Evolutionary conservation across 2,329 filamentous ascomycete genomes (phyloP).

Genomic region (Paecilomyces sp.): DNA sequence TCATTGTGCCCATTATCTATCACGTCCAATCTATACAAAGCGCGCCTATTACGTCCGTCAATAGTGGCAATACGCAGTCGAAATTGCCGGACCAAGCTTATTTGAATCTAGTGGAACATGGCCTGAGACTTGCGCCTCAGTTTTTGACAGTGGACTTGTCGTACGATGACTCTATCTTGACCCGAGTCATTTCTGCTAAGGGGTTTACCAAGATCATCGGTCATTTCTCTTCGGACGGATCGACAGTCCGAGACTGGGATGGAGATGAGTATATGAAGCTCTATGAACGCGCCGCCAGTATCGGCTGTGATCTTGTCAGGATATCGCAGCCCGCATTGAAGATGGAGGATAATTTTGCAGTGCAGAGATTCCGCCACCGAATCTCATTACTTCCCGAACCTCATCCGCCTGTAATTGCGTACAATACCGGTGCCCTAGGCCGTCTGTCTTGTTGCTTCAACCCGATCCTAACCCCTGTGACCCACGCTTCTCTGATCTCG

Average conservation of each 20-base stretch:
- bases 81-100: slow-evolving; percentile 36
- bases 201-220: slow-evolving; percentile 58
- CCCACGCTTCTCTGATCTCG: slow-evolving; percentile 41
- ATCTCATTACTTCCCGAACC: slow-evolving; percentile 38
- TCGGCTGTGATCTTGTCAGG: slow-evolving; percentile 57
- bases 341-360: slow-evolving; percentile 57
- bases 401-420: slow-evolving; percentile 52
- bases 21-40: slow-evolving; percentile 36
- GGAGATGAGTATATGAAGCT: slow-evolving; percentile 48
- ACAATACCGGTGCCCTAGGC: slow-evolving; percentile 58
- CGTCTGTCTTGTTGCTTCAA: slow-evolving; percentile 62
- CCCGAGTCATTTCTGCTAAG: slow-evolving; percentile 44
- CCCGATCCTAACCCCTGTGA: slow-evolving; percentile 55
- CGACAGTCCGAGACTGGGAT: slow-evolving; percentile 46
- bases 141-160: slow-evolving; percentile 57
- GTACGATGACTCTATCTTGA: slow-evolving; percentile 46
- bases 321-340: slow-evolving; percentile 51
- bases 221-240: slow-evolving; percentile 39
- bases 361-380: slow-evolving; percentile 49
- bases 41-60: slow-evolving; percentile 10
- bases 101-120: slow-evolving; percentile 52
- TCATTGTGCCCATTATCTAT: slow-evolving; percentile 53
- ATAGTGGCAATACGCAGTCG: slow-evolving; percentile 10
- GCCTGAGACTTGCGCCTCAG: slow-evolving; percentile 55
- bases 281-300: slow-evolving; percentile 51